Percentiles rank a stretch among this genome's conserved stretches.
Conservation (phyloP, 2,329 filamentous ascomycete species). For the Alternaria gansuensis region DNA sequence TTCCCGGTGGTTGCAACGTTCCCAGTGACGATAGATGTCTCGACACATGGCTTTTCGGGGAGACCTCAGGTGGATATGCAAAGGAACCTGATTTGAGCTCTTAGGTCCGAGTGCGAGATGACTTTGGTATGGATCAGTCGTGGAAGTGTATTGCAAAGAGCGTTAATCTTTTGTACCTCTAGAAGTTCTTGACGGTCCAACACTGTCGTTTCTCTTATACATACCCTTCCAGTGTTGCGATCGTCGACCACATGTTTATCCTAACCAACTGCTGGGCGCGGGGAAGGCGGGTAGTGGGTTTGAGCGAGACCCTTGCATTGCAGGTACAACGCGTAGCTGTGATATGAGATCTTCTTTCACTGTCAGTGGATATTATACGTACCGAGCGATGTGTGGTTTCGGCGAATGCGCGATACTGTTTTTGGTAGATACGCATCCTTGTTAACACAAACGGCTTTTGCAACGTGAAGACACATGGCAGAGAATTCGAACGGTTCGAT, state of each 20-base stretch:
- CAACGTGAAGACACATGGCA: background rate
- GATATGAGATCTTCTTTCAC: background rate
- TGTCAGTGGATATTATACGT: background rate
- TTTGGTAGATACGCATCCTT: background rate
- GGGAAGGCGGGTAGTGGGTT: background rate
- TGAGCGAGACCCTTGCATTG: background rate
- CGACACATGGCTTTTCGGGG: slow-evolving; percentile 1
- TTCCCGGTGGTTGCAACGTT: slow-evolving; percentile 14
- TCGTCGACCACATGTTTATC: background rate
- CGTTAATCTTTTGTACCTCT: background rate
- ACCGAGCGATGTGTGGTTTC: background rate
- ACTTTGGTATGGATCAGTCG: background rate
- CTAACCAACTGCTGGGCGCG: background rate
- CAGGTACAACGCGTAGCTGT: background rate
- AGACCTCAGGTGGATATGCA: background rate
- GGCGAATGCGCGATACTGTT: background rate
- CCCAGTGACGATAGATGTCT: slow-evolving; percentile 17
- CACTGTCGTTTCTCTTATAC: background rate
- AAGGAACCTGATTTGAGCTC: background rate
- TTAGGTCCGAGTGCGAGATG: background rate
- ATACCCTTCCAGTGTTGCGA: background rate
- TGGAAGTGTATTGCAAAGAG: background rate
- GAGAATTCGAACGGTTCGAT: background rate
- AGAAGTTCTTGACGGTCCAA: background rate
- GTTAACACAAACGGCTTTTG: slow-evolving; percentile 4